These are phyloP conservation scores for Glarea lozoyensis DNA, from an alignment of 495 filamentous ascomycete species.

Conservation along the genomic window DNA sequence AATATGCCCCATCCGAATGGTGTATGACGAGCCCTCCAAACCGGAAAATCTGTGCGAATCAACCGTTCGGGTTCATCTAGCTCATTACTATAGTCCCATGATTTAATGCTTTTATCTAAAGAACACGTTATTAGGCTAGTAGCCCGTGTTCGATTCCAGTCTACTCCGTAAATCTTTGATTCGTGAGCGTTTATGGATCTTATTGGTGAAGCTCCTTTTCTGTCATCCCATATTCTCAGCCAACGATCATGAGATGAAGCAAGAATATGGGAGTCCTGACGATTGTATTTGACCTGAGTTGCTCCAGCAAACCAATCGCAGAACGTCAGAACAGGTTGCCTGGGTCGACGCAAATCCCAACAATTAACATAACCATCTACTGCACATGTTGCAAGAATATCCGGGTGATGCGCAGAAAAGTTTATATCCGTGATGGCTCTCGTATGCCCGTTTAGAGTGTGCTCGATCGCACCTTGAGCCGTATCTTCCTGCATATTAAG, in stretches of 20 bases:
- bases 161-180: conserved; percentile 94
- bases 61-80: conserved; percentile 59
- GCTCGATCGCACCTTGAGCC: conserved; percentile 67
- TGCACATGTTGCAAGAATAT: conserved; percentile 80
- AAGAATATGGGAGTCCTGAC: conserved; percentile 74
- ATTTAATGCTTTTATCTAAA: conserved; percentile 84
- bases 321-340: conserved; percentile 69
- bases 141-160: conserved; percentile 76
- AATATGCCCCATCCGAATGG: conserved; percentile 82
- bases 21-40: conserved; percentile 90
- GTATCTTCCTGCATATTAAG: conserved; percentile 64
- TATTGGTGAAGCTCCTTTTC: conserved; percentile 70
- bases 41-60: conserved; percentile 74
- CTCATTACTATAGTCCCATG: conserved; percentile 73
- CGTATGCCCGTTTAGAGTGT: conserved; percentile 81
- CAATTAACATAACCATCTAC: conserved; percentile 91
- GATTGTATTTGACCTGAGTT: conserved; percentile 93
- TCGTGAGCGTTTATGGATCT: conserved; percentile 79
- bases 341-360: conserved; percentile 78
- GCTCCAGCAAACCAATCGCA: conserved; percentile 93
- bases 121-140: conserved; percentile 78
- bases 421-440: conserved; percentile 95
- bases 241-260: conserved; percentile 85
- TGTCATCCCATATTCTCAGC: conserved; percentile 83
- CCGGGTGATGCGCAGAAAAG: conserved; percentile 87